Base-by-base conservation (phyloP, 2,329 filamentous ascomycete species). In the Colletotrichum tofieldiae region DNA sequence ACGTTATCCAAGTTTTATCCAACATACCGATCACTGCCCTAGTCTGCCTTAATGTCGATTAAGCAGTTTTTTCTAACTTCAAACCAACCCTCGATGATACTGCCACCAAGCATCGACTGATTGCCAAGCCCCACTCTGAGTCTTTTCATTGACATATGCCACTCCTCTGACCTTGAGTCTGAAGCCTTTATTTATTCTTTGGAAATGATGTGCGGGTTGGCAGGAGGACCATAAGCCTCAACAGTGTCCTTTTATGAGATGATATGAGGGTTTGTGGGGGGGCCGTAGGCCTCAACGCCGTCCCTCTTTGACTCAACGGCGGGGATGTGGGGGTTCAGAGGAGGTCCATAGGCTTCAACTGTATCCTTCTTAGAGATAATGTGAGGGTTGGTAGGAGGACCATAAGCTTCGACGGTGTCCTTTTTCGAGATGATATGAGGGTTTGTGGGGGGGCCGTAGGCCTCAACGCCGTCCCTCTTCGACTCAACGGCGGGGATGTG, bases 221-320 rank as follows among this genome's bases (percentile, higher is more conserved):
- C 20, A 6, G 67, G 67, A 6, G 67, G 67, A 2, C 67, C 67
- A 3, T 70, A 70, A 9, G 67, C 67, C 35, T 70, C 67, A 5
- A 60, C 43, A 2, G 9, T 47, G 29, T 72, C 52, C 26, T 61
- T 67, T 23, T 67, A 58, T 1, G 49, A 20, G 23, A 72, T 52
- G 59, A 72, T 67, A 16, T 71, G 64, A 5, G 68, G 68, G 49
- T 71, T 71, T 9, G 45, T 41, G 1, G 69, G 69, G 3, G 69
- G 69, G 1, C 69, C 69, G 35, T 72, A 72, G 2, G 65, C 69
- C 12, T 72, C 69, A 5, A 54, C 65, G 3, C 18, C n/a, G 14
- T 72, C 65, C 2, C 39, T 23, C 60, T 59, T 69, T 9, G 41
- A 37, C 20, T 70, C 54, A 18, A 67, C 26, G 2, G 55, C 45